phyloP scores from a whole-genome alignment of 495 filamentous ascomycete genomes.

The Beverwykella pulmonaria region DNA sequence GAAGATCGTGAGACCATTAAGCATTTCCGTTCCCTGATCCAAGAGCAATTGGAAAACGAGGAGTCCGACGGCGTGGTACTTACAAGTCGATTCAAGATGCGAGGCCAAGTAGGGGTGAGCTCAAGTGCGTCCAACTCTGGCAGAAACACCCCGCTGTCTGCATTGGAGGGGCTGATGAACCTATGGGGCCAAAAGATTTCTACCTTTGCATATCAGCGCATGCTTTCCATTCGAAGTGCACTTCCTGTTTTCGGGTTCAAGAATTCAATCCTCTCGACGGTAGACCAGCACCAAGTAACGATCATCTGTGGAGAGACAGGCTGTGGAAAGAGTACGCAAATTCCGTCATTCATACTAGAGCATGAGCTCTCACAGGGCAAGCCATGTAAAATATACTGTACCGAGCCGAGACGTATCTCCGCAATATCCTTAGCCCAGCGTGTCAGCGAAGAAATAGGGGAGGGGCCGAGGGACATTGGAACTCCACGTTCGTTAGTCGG shows the following conservation, averaged over 20 bases:
- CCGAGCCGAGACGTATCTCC: slow-evolving; percentile 94
- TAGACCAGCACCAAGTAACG: slow-evolving; percentile 75
- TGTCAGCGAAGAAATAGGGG: slow-evolving; percentile 93
- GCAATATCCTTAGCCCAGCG: slow-evolving; percentile 88
- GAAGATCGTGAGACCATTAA: slow-evolving; percentile 66
- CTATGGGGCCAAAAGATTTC: slow-evolving; percentile 73
- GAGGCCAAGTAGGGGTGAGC: slow-evolving; percentile 56
- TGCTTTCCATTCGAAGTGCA: slow-evolving; percentile 65
- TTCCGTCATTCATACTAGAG: slow-evolving; percentile 89
- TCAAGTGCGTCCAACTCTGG: slow-evolving; percentile 11
- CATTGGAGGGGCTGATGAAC: slow-evolving; percentile 56
- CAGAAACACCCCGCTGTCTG: slow-evolving; percentile 38
- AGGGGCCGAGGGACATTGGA: slow-evolving; percentile 77
- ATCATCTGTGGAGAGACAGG: slow-evolving; percentile 96
- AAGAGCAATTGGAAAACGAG: slow-evolving; percentile 57
- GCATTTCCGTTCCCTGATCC: slow-evolving; percentile 63
- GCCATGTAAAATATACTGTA: slow-evolving; percentile 89
- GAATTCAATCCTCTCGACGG: slow-evolving; percentile 69
- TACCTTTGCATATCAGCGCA: slow-evolving; percentile 60
- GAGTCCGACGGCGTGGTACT: slow-evolving; percentile 75
- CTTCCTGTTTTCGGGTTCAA: slow-evolving; percentile 90
- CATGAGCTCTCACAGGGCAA: slow-evolving; percentile 79
- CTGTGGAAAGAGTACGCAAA: slow-evolving; percentile 95
- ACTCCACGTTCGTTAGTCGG: slow-evolving; percentile 82
- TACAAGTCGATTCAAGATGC: slow-evolving; percentile 63